Base-by-base conservation (phyloP, 2,329 filamentous ascomycete genomes). In the Aureobasidium sp. region DNA sequence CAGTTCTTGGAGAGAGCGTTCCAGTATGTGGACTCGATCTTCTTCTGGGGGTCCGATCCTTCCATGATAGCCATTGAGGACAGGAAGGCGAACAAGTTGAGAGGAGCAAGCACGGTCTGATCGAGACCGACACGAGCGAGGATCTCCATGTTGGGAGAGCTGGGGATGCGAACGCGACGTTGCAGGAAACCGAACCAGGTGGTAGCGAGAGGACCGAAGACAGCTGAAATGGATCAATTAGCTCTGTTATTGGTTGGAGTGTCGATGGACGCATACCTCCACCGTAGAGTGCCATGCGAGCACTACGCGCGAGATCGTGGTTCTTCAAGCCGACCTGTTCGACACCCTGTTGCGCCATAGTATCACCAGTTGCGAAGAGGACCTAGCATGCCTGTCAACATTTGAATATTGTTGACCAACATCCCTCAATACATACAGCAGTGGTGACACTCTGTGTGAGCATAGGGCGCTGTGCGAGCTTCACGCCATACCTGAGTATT, bases 371-470 rank as follows among this genome's bases (percentile, higher is more conserved):
- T 63, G 89, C 92, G 74, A 97, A 99, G 66, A 99, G 86, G 63
- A 97, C 74, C 83, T 86, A 66, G 22, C 24, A 22, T 45, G 24
- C 39, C 14, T 29, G 48, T 50, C 44, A 63, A 54, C 29, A 12
- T 49, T 14, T 50, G 42, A 11, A 49, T 29, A 15, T 19, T 47
- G 11, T 37, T 49, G 67, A n/a, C 69, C 5, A 31, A 29, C 2
- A 19, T 19, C 33, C n/a, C 6, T 39, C 9, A 4, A 14, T 15
- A 68, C 75, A 53, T 74, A 85, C 83, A 53, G 90, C 89, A 42
- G 93, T 97, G 62, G 91, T 96, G 69, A 96, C 78, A 73, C 88
- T 90, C 80, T 96, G 91, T 12, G 93, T 97, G 70, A 97, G 84
- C 68, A 97, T 80, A 64, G 93, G 93, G 71, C 89, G 85, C 70